These are phyloP conservation scores for Lactarius deliciosus DNA, from an alignment of 768 basidiomycete genomes.

Conservation along the genomic window DNA sequence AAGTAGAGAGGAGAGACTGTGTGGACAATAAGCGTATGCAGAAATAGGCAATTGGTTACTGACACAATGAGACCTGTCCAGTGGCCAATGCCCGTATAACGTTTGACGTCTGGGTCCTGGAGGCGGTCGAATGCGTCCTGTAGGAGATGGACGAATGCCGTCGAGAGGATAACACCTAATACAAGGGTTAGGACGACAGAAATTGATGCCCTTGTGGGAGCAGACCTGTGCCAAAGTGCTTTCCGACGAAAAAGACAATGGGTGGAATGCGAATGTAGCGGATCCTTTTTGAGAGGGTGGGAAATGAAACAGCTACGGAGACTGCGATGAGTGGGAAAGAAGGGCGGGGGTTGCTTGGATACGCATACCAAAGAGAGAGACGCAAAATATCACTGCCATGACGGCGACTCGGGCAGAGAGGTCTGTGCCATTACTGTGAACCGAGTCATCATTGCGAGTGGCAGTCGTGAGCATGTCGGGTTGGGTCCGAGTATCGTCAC, in stretches of 20 bases:
- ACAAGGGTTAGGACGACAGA: conserved; percentile 28
- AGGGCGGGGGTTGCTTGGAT: neutral
- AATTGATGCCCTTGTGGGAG: neutral
- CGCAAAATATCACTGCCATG: conserved; percentile 53
- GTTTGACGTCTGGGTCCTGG: conserved; percentile 45
- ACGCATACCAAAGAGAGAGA: conserved; percentile 63
- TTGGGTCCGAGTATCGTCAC: neutral
- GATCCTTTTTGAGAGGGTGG: conserved; percentile 56
- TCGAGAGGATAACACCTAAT: conserved; percentile 72
- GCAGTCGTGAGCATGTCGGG: neutral
- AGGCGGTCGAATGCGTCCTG: conserved; percentile 73
- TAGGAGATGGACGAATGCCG: conserved; percentile 78
- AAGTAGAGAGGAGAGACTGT: conserved; percentile 62
- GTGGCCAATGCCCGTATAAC: conserved; percentile 45
- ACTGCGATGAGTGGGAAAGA: neutral
- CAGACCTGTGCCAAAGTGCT: conserved; percentile 71
- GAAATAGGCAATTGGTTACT: conserved; percentile 34
- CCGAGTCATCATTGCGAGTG: neutral
- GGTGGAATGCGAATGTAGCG: conserved; percentile 60
- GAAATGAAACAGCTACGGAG: conserved; percentile 65
- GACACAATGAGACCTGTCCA: conserved; percentile 76
- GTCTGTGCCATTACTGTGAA: neutral
- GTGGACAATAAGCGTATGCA: conserved; percentile 4
- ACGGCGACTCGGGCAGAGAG: conserved; percentile 30
- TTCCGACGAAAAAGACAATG: conserved; percentile 78